Evolutionary conservation across 2,329 filamentous ascomycete genomes (phyloP).

Genomic region (Chaetothyriales sp.): DNA sequence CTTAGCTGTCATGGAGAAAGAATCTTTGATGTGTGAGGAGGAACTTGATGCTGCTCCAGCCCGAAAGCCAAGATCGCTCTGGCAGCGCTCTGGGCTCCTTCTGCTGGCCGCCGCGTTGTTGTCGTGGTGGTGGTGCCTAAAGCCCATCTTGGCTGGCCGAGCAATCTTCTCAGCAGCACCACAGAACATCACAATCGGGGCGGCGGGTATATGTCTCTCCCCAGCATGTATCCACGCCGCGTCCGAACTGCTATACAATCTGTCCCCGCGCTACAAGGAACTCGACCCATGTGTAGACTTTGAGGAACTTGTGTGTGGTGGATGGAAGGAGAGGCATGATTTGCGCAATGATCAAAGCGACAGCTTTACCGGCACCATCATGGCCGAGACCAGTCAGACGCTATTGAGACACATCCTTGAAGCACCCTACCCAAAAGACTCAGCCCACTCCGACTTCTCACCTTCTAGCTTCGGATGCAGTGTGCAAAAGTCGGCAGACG

Average conservation of each 20-base stretch:
- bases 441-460: slow-evolving; percentile 12
- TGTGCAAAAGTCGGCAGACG: slow-evolving; percentile 15
- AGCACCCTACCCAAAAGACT: slow-evolving; percentile 33
- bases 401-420: slow-evolving; percentile 51
- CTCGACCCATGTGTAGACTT: slow-evolving; percentile 59
- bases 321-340: slow-evolving; percentile 51
- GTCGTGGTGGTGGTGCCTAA: not conserved
- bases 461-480: slow-evolving; percentile 4
- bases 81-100: not conserved
- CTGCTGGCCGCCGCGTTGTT: not conserved
- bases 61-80: not conserved
- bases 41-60: not conserved
- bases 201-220: slow-evolving; percentile 36
- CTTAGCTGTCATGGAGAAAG: not conserved
- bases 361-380: slow-evolving; percentile 46
- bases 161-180: not conserved
- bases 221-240: slow-evolving; percentile 51
- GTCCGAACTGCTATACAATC: slow-evolving; percentile 47
- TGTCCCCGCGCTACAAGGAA: slow-evolving; percentile 47
- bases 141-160: not conserved
- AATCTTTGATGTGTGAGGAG: not conserved
- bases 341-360: slow-evolving; percentile 50
- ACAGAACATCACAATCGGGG: not conserved
- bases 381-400: slow-evolving; percentile 47
- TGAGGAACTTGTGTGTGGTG: slow-evolving; percentile 53